Conservation (phyloP, 495 filamentous ascomycete species). For the Amphirosellinia nigrospora region DNA sequence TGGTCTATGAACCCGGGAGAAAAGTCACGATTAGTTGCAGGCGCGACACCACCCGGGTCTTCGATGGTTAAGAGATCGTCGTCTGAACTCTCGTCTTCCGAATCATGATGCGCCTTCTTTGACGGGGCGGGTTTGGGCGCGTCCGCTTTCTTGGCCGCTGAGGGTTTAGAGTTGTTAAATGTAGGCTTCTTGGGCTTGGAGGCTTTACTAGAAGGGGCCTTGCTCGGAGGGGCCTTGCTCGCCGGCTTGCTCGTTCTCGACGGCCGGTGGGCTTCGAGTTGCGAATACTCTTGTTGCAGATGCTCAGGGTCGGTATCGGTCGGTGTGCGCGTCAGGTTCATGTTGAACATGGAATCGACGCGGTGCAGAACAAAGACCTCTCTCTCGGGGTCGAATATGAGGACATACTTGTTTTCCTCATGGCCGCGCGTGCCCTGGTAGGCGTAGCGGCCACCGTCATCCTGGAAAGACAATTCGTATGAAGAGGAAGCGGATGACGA, state of each 20-base stretch:
- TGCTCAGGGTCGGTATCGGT: conserved; percentile 45
- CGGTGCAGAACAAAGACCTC: conserved; percentile 63
- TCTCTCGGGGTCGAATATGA: conserved; percentile 60
- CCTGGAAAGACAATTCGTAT: conserved; percentile 55
- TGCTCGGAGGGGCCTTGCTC: conserved; percentile 9
- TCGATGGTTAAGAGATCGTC: conserved; percentile 55
- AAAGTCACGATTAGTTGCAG: conserved; percentile 39
- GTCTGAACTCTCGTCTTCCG: conserved; percentile 53
- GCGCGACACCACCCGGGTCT: conserved; percentile 48
- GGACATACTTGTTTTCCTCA: conserved; percentile 58
- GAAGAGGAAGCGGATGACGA: conserved; percentile 38
- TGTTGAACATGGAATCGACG: conserved; percentile 64
- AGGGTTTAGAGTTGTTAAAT: conserved; percentile 25
- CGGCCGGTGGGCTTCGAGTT: conserved; percentile 41
- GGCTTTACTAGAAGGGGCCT: conserved; percentile 10
- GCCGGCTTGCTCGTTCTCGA: conserved; percentile 32
- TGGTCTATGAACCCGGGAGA: conserved; percentile 44
- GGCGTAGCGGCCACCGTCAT: conserved; percentile 54
- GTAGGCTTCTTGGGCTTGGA: conserved; percentile 38
- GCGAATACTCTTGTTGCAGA: conserved; percentile 50
- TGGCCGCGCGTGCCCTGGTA: conserved; percentile 56
- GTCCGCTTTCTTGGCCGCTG: conserved; percentile 32
- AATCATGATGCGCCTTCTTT: conserved; percentile 32
- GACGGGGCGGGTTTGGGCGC: conserved; percentile 36
- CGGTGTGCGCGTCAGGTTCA: conserved; percentile 59